phyloP scores from a whole-genome alignment of 257 asterid genomes.

The Linaria vulgaris region DNA sequence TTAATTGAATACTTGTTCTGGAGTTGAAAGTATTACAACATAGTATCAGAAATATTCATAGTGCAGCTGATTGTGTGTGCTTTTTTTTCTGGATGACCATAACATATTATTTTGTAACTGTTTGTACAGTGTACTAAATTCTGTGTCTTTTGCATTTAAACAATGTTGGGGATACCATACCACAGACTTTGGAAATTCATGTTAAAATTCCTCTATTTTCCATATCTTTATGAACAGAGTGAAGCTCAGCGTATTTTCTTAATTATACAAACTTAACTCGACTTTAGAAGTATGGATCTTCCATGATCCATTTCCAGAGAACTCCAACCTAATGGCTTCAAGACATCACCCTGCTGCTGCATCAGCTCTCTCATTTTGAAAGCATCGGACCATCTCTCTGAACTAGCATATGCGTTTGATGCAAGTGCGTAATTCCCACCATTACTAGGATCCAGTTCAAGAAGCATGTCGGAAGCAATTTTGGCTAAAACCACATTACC shows the following conservation, averaged over 20 bases:
- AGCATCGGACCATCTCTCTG: constrained; percentile 43
- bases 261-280: background rate
- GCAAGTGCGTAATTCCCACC: constrained; percentile 44
- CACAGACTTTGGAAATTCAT: too few relatives aligned
- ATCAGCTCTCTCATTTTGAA: constrained; percentile 37
- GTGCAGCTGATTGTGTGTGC: too few relatives aligned
- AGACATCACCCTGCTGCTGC: constrained; percentile 24
- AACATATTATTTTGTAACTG: too few relatives aligned
- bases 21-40: too few relatives aligned
- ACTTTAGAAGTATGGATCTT: background rate
- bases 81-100: too few relatives aligned
- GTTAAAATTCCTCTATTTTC: too few relatives aligned
- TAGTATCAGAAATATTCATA: too few relatives aligned
- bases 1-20: background rate
- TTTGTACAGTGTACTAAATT: too few relatives aligned
- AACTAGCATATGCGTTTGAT: constrained; percentile 39
- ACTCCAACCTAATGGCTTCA: constrained; percentile 48
- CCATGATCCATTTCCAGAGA: constrained; percentile 27
- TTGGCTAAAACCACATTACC: constrained; percentile 37
- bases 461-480: constrained; percentile 39
- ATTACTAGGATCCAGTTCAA: constrained; percentile 36
- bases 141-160: too few relatives aligned
- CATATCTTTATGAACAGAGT: too few relatives aligned
- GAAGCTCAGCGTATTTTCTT: too few relatives aligned
- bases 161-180: too few relatives aligned